A percentile compares a stretch with the other conserved stretches of the same genome.
These are phyloP conservation scores for Exophiala xenobiotica DNA, from an alignment of 2,329 filamentous ascomycete species.

Conservation along the genomic window DNA sequence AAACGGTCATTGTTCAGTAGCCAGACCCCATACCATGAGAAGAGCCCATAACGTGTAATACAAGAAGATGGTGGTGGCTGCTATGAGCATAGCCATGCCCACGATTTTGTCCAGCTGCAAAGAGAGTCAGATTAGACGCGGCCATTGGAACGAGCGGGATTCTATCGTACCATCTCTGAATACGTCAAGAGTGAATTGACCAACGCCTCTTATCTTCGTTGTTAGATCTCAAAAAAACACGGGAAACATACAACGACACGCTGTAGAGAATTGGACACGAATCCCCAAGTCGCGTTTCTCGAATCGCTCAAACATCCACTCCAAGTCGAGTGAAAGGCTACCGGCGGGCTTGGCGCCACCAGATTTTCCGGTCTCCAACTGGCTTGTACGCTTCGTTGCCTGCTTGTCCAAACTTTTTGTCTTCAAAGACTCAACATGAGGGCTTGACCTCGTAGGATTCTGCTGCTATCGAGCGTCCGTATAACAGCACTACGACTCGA, in stretches of 20 bases:
- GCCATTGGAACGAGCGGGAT: not conserved
- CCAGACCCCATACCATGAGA: constrained; percentile 70
- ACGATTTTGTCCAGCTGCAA: constrained; percentile 83
- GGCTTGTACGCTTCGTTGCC: not conserved
- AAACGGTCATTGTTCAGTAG: not conserved
- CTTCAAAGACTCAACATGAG: not conserved
- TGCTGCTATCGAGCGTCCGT: not conserved
- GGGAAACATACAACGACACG: constrained; percentile 1
- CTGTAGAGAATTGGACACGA: constrained; percentile 22
- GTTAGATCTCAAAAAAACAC: not conserved
- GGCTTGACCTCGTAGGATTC: not conserved
- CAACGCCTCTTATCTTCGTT: too few species aligned
- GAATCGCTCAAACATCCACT: not conserved
- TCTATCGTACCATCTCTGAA: constrained; percentile 18
- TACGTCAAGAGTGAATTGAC: too few species aligned
- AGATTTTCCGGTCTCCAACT: constrained; percentile 6
- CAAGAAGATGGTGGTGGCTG: constrained; percentile 70
- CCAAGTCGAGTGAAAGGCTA: not conserved
- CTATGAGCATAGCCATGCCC: constrained; percentile 72
- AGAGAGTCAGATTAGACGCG: constrained; percentile 3
- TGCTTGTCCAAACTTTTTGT: not conserved
- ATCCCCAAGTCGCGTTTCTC: constrained; percentile 14
- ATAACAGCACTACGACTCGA: not conserved
- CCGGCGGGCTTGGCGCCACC: constrained; percentile 4
- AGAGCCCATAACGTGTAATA: constrained; percentile 99